Conservation (phyloP, 495 filamentous ascomycete species). For the Penicillium cosmopolitanum region DNA sequence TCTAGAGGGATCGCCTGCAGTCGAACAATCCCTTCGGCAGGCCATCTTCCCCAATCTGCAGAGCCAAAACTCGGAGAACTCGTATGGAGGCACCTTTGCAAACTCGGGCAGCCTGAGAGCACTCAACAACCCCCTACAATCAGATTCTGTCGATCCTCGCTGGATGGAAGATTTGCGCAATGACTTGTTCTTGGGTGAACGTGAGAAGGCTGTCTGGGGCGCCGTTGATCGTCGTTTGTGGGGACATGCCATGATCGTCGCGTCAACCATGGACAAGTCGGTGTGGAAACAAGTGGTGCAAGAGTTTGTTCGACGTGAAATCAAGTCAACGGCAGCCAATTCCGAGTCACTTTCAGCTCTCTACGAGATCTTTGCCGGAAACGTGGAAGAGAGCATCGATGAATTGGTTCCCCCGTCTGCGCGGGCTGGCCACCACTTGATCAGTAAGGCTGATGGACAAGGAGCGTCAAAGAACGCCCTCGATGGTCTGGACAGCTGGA, state of each 20-base stretch:
- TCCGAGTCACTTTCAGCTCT: conserved; percentile 85
- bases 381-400: conserved; percentile 91
- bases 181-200: conserved; percentile 75
- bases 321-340: conserved; percentile 74
- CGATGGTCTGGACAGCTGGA: conserved; percentile 90
- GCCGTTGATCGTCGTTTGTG: conserved; percentile 93
- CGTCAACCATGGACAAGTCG: conserved; percentile 68
- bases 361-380: conserved; percentile 92
- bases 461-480: conserved; percentile 71
- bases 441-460: conserved; percentile 66
- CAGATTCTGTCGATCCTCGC: conserved; percentile 68
- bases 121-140: conserved; percentile 32
- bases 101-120: conserved; percentile 35
- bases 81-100: conserved; percentile 24
- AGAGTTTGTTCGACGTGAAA: conserved; percentile 91
- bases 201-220: conserved; percentile 90
- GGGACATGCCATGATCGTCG: conserved; percentile 93
- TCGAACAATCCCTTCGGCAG: conserved; percentile 73
- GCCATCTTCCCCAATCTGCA: conserved; percentile 70
- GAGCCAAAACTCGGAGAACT: conserved; percentile 36
- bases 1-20: conserved; percentile 71
- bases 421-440: conserved; percentile 86
- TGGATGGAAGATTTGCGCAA: conserved; percentile 71
- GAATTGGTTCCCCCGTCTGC: conserved; percentile 95
- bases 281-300: conserved; percentile 92